Evolutionary conservation across 2,329 filamentous ascomycete species (phyloP), one percentile per base, ranked within the genome.

Genomic region (Lithohypha guttulata): DNA sequence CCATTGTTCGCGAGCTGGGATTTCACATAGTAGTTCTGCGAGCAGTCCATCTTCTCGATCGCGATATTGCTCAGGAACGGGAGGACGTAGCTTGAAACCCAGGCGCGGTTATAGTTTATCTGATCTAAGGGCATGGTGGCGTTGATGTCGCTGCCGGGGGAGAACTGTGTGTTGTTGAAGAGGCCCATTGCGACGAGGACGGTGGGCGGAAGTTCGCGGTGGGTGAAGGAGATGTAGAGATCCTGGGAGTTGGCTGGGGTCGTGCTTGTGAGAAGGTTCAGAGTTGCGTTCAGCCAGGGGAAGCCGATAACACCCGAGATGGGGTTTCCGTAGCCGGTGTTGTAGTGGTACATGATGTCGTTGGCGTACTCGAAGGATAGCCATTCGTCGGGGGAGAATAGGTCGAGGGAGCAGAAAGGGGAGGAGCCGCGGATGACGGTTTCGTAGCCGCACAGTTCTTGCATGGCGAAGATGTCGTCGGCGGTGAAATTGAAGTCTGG

Each of bases 21-120:
- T 7, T 70, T 64, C 1, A 65, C 56, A 52, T 65, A 76, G 42
- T 69, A 69, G 49, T 69, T 69, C n/a, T 67, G 65, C 3, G 32
- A 37, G 55, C 79, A 82, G 39, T 75, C 65, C 56, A 82, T 60
- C 36, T 71, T 68, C 63, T 82, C 79, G 27, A 82, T 68, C 1
- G 75, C 78, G 17, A 82, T 63, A 54, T 82, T 81, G 20, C 70
- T 69, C 35, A 81, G 58, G 54, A 82, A 82, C 0, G 78, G 76
- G 20, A 82, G 57, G 25, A 81, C 65, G 44, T 73, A 64, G 2
- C 74, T 77, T 46, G 71, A 76, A 52, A 66, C 69, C 78, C 78
- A 82, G 2, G 66, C 71, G 18, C 78, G 71, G 17, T 67, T 63
- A 55, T 76, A 68, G 60, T 81, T 82, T 53, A 79, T 73, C 17